phyloP scores from a whole-genome alignment of 345 rosid genomes.

The Excoecaria cochinchinensis region DNA sequence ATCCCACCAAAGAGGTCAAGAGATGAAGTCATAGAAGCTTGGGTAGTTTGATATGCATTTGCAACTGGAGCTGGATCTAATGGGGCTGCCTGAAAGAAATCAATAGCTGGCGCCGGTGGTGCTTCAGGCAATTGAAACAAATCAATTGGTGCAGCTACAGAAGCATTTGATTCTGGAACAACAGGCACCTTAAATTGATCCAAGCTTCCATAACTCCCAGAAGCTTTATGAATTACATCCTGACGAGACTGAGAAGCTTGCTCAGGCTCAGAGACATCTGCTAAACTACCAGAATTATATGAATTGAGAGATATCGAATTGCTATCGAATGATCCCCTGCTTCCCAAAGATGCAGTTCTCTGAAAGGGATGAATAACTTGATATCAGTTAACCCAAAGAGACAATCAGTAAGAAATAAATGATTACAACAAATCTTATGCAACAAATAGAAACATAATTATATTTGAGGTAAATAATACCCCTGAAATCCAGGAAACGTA shows the following conservation, averaged over 20 bases:
- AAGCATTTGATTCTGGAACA: conserved; percentile 34
- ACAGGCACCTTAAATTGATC: conserved; percentile 41
- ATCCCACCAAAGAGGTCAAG: conserved; percentile 51
- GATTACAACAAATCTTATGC: background rate
- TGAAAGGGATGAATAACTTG: conserved; percentile 35
- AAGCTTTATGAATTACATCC: conserved; percentile 35
- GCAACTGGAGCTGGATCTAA: conserved; percentile 31
- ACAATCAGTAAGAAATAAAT: background rate
- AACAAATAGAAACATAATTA: background rate
- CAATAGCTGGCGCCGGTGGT: conserved; percentile 40
- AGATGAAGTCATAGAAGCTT: conserved; percentile 37
- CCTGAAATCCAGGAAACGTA: background rate
- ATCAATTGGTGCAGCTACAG: conserved; percentile 54
- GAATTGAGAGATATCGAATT: conserved; percentile 62
- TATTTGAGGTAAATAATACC: background rate
- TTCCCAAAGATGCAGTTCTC: conserved; percentile 77
- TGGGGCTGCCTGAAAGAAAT: conserved; percentile 36
- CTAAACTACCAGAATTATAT: conserved; percentile 46
- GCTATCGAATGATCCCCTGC: conserved; percentile 64
- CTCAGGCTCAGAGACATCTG: conserved; percentile 51
- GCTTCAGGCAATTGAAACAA: conserved; percentile 59
- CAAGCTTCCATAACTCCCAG: conserved; percentile 39
- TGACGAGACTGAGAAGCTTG: conserved; percentile 36
- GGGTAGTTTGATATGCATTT: conserved; percentile 45
- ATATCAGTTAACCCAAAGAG: conserved; percentile 22